A percentile compares a stretch with the other conserved stretches of the same genome.
Evolutionary conservation across 1,284 basidiomycete genomes (phyloP).

Genomic region (Apiotrichum gracile): DNA sequence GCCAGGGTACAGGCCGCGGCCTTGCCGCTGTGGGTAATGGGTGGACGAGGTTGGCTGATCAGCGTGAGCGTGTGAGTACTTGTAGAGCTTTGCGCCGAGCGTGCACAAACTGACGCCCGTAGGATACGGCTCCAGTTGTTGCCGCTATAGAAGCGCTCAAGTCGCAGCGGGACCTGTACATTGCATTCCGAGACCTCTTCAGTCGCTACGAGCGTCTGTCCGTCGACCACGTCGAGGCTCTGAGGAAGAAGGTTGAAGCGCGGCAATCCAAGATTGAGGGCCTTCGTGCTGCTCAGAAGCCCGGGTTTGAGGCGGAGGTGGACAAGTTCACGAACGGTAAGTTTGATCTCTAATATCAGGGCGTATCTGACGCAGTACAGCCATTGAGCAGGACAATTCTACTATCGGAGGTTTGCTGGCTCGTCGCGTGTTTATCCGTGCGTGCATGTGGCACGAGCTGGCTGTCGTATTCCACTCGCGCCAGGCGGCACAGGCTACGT

Average conservation of each 20-base stretch:
- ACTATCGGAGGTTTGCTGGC: conserved; percentile 61
- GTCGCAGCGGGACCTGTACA: conserved; percentile 79
- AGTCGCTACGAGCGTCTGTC: conserved; percentile 74
- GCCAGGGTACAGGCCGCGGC: conserved; percentile 69
- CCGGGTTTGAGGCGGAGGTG: conserved; percentile 74
- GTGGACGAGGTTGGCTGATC: conserved; percentile 67
- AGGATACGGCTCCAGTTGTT: conserved; percentile 2
- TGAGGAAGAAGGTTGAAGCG: conserved; percentile 74
- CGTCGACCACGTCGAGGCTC: conserved; percentile 72
- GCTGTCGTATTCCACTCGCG: conserved; percentile 79
- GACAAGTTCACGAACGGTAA: conserved; percentile 56
- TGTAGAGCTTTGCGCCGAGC: neutral
- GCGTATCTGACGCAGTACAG: conserved; percentile 15
- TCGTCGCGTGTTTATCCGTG: conserved; percentile 73
- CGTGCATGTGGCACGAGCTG: conserved; percentile 87
- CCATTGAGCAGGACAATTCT: conserved; percentile 40
- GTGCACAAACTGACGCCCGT: neutral
- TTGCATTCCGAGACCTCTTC: conserved; percentile 76
- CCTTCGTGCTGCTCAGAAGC: conserved; percentile 61
- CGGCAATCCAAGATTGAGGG: conserved; percentile 69
- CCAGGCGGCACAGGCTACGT: conserved; percentile 72
- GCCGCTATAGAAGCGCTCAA: conserved; percentile 46
- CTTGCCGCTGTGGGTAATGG: conserved; percentile 63
- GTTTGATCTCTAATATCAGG: neutral
- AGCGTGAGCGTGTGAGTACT: conserved; percentile 65